Conservation (phyloP, 73 alveolate genomes). For the Breviolum minutum region DNA sequence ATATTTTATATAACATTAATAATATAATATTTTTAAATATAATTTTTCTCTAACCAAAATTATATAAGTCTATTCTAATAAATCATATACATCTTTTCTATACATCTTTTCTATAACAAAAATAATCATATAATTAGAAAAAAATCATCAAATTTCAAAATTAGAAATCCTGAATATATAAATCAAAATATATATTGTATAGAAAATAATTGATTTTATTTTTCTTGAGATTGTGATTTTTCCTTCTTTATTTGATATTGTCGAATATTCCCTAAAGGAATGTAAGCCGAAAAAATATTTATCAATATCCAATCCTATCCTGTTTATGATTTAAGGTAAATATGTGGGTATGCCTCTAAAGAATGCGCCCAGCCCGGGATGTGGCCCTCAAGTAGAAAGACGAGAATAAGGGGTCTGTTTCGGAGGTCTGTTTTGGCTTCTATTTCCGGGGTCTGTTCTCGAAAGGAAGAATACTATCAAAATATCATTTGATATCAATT, state of each 20-base stretch:
- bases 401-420: too few relatives aligned
- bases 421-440: too few relatives aligned
- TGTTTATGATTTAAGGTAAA: neutral
- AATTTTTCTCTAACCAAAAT: neutral
- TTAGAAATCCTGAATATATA: neutral
- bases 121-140: neutral
- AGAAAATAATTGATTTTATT: neutral
- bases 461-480: neutral
- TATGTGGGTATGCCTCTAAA: neutral
- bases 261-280: neutral
- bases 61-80: neutral
- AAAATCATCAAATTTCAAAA: neutral
- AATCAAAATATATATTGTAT: neutral
- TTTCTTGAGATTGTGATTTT: neutral
- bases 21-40: too few relatives aligned
- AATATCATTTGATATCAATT: neutral
- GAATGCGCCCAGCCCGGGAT: neutral
- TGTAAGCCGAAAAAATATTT: neutral
- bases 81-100: neutral
- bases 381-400: too few relatives aligned
- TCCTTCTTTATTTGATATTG: neutral
- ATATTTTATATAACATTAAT: too few relatives aligned
- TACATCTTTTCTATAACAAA: neutral
- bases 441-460: neutral
- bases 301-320: neutral